Evolutionary conservation across 805 yeast species (phyloP), one percentile per base, ranked within the genome.

Genomic region (Soucietia sequanensis): DNA sequence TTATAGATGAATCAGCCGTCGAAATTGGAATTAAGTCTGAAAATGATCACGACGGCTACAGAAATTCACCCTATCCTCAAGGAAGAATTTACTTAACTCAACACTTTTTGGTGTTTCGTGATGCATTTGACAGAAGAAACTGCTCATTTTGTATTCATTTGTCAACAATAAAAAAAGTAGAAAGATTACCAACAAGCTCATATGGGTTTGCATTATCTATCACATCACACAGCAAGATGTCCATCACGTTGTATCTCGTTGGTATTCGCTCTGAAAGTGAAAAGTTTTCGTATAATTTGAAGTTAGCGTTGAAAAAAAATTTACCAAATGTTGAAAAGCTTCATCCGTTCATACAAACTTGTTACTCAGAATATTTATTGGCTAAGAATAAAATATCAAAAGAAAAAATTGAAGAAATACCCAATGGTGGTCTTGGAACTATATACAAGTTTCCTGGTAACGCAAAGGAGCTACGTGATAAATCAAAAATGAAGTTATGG

Each of bases 401-500:
- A 23, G 74, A 74, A 35, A 55, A 57, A 22, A 59, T 78, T 7
- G 70, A 71, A 2, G 54, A 54, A 4, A 78, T 88, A 0, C 89
- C 95, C 0, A 63, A 68, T 6, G 95, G 95, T 16, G 99, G 99
- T 0, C 66, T 93, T 16, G 99, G 99, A 0, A 75, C 84, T 51
- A 62, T 63, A 9, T 91, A 80, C 62, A 83, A 85, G 44, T 93
- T 81, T 55, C 99, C 99, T 0, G 99, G 99, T 0, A 88, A 87
- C 54, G 75, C 95, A 3, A 75, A 75, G 40, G 80, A 80, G 40
- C 64, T 79, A 33, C 77, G 87, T 35, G 97, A 91, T 52, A 83
- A 86, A 47, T 70, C 89, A 4, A 91, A 90, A 46, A 77, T 91
- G 75, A 81, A 91, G 48, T 67, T 89, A 35, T 93, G 99, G 99